Evolutionary conservation across 345 rosid genomes (phyloP).

Genomic region (Salix purpurea): DNA sequence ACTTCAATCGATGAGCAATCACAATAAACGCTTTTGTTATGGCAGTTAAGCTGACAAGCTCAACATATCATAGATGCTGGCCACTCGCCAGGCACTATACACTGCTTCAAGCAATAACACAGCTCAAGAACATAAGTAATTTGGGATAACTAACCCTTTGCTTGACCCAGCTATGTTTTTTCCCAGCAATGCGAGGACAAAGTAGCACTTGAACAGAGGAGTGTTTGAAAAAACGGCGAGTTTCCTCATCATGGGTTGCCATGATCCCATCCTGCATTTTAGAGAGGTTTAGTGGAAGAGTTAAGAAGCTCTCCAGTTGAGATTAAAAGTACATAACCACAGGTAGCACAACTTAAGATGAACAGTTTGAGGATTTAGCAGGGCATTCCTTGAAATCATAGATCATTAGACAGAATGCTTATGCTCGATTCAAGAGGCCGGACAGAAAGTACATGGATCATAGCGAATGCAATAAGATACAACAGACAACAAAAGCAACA

Average conservation of each 20-base stretch:
- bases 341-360: neutral
- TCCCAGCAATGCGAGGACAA: slow-evolving; percentile 92
- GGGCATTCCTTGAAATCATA: neutral
- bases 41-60: neutral
- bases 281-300: neutral
- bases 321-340: neutral
- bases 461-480: neutral
- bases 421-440: neutral
- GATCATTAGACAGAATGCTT: neutral
- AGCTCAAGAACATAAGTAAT: neutral
- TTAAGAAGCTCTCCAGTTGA: neutral
- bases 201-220: slow-evolving; percentile 91
- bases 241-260: slow-evolving; percentile 98
- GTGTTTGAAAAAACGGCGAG: slow-evolving; percentile 83
- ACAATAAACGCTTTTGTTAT: neutral
- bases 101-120: neutral
- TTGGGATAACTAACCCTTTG: slow-evolving; percentile 53
- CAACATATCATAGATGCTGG: neutral
- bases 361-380: neutral
- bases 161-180: slow-evolving; percentile 82
- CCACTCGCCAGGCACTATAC: neutral
- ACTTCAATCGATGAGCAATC: neutral
- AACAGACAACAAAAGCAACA: neutral
- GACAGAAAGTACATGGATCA: neutral
- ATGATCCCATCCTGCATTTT: slow-evolving; percentile 82